These are phyloP conservation scores for Piper longum DNA, from an alignment of 164 flowering plant species.

Conservation along the genomic window DNA sequence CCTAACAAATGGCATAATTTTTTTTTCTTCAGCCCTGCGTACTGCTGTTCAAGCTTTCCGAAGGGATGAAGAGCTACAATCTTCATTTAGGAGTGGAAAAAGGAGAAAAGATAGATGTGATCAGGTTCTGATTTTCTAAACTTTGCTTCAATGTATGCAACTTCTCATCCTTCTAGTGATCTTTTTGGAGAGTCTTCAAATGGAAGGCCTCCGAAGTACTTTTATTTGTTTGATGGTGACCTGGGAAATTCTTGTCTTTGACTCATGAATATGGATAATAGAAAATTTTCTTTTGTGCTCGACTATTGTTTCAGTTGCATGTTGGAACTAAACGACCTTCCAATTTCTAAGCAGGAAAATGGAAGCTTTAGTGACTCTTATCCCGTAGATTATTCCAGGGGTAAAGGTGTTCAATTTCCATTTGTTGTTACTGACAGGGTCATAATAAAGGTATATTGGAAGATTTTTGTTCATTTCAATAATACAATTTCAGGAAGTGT, in stretches of 20 bases:
- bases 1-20: neutral
- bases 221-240: neutral
- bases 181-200: too few species aligned
- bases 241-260: neutral
- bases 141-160: neutral
- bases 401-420: slow-evolving; percentile 85
- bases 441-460: slow-evolving; percentile 53
- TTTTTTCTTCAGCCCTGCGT: slow-evolving; percentile 50
- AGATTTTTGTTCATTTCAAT: slow-evolving; percentile 1
- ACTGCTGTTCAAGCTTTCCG: slow-evolving; percentile 76
- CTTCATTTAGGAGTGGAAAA: slow-evolving; percentile 37
- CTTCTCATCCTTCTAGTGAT: too few species aligned
- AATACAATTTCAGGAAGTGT: neutral
- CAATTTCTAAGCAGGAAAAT: slow-evolving; percentile 44
- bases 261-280: neutral
- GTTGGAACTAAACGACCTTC: neutral
- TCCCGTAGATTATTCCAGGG: slow-evolving; percentile 40
- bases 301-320: neutral
- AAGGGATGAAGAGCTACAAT: slow-evolving; percentile 59
- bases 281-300: neutral
- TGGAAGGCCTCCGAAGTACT: neutral
- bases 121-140: slow-evolving; percentile 33
- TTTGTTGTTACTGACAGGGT: slow-evolving; percentile 78
- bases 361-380: slow-evolving; percentile 38
- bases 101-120: slow-evolving; percentile 76